Evolutionary conservation across 78 protist genomes (phyloP).

Genomic region (Polysphondylium violaceum): DNA sequence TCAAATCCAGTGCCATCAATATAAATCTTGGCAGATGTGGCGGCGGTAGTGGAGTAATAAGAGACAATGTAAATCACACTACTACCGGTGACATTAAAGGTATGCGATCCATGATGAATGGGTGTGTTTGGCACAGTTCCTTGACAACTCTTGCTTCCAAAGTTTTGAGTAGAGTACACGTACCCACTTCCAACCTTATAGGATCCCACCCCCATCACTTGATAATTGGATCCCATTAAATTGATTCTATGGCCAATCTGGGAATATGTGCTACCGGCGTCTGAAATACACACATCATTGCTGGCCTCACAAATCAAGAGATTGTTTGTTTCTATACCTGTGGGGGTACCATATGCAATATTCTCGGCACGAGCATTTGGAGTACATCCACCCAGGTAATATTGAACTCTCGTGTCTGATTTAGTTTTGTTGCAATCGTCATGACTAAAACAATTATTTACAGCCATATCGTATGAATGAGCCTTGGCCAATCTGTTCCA

Average conservation of each 20-base stretch:
- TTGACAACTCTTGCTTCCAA: background rate
- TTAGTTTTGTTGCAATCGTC: background rate
- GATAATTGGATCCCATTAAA: background rate
- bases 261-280: background rate
- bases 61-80: background rate
- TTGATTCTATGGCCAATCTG: background rate
- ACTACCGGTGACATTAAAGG: background rate
- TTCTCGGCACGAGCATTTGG: background rate
- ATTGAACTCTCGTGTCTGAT: background rate
- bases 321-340: slow-evolving; percentile 1
- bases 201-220: background rate
- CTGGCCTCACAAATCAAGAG: background rate
- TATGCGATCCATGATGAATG: background rate
- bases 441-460: background rate
- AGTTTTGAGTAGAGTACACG: background rate
- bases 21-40: background rate
- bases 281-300: background rate
- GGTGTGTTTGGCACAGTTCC: slow-evolving; percentile 6
- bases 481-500: background rate
- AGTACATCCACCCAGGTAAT: background rate
- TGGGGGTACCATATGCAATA: background rate
- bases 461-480: slow-evolving; percentile 1
- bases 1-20: background rate
- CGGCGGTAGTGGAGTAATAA: background rate
- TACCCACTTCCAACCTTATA: background rate